phyloP scores from a whole-genome alignment of 345 rosid genomes.

The Noccaea caerulescens region DNA sequence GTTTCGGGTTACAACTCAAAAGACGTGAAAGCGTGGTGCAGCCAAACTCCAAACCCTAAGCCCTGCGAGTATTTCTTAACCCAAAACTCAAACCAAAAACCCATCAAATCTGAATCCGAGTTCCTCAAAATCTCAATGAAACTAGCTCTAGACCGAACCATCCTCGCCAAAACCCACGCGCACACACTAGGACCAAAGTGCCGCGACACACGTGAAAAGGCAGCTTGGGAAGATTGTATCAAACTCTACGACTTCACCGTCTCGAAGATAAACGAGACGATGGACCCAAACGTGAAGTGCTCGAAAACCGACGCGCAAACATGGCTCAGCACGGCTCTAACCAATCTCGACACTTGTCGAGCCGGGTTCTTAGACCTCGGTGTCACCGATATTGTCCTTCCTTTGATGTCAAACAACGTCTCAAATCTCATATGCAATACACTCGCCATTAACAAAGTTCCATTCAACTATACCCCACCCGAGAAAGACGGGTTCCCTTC shows the following conservation, averaged over 20 bases:
- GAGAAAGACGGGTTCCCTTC: constrained; percentile 63
- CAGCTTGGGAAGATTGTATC: constrained; percentile 78
- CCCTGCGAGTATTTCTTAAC: constrained; percentile 67
- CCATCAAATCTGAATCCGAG: constrained; percentile 48
- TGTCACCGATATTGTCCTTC: constrained; percentile 54
- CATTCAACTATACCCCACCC: constrained; percentile 51
- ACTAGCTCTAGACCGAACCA: constrained; percentile 64
- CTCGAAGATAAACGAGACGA: constrained; percentile 61
- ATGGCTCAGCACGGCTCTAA: constrained; percentile 95
- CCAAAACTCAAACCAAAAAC: constrained; percentile 34
- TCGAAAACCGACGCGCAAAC: constrained; percentile 71
- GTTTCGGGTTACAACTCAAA: constrained; percentile 37
- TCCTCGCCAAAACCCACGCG: constrained; percentile 48
- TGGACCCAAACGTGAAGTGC: constrained; percentile 51
- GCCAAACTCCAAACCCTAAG: constrained; percentile 66
- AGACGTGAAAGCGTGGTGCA: constrained; percentile 59
- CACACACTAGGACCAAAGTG: constrained; percentile 57
- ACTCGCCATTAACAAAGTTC: constrained; percentile 66
- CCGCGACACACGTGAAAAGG: constrained; percentile 56
- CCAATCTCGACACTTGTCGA: constrained; percentile 77
- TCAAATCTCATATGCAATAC: constrained; percentile 68
- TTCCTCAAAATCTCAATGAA: constrained; percentile 54
- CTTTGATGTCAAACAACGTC: constrained; percentile 80
- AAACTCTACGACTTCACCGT: constrained; percentile 55
- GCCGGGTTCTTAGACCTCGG: constrained; percentile 77